Percentiles rank a stretch among this genome's conserved stretches.
These are phyloP conservation scores for Musa acuminata DNA, from an alignment of 176 grass and related monocot genomes.

Conservation along the genomic window DNA sequence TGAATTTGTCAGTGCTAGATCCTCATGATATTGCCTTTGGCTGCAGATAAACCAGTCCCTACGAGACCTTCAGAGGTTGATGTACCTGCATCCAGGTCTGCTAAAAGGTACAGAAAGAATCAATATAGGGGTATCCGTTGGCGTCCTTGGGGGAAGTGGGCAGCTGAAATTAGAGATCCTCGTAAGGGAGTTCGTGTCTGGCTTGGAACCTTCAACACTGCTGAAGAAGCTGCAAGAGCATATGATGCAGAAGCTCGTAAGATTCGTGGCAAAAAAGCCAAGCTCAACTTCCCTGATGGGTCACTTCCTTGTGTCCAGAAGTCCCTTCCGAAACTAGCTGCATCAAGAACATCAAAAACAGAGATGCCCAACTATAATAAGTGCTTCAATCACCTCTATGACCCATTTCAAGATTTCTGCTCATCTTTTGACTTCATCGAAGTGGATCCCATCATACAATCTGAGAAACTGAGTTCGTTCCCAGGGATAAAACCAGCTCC, in stretches of 20 bases:
- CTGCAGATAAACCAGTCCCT: not conserved
- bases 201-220: not conserved
- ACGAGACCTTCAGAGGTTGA: not conserved
- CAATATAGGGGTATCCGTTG: not conserved
- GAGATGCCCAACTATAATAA: not conserved
- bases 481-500: not conserved
- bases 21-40: not conserved
- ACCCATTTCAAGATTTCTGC: not conserved
- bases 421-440: not conserved
- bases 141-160: not conserved
- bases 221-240: not conserved
- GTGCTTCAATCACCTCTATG: not conserved
- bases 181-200: not conserved
- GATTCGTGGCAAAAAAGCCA: not conserved
- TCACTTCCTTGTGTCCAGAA: not conserved
- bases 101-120: not conserved
- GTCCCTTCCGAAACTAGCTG: not conserved
- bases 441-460: not conserved
- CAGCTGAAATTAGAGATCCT: slow-evolving; percentile 3
- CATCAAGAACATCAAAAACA: not conserved
- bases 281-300: not conserved
- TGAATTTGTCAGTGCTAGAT: not conserved
- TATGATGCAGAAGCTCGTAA: not conserved
- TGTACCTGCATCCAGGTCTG: not conserved
- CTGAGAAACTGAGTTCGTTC: not conserved